A percentile compares a stretch with the other conserved stretches of the same genome.
phyloP scores from a whole-genome alignment of 768 basidiomycete species.

The Brasilioporus rufonigricans region DNA sequence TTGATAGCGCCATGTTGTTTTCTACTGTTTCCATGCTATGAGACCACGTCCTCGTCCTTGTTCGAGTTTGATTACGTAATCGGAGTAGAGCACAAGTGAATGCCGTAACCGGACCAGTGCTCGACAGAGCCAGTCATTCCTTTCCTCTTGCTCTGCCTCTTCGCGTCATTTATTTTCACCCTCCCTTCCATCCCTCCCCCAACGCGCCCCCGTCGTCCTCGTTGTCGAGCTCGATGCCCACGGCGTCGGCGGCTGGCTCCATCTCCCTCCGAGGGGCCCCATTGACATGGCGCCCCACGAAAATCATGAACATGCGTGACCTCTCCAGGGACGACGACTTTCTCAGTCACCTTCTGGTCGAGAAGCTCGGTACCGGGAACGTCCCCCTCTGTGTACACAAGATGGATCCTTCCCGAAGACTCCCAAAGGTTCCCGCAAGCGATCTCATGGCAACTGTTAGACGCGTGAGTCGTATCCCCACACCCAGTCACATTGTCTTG shows the following conservation, averaged over 20 bases:
- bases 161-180: slow-evolving; percentile 32
- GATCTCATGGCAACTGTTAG: slow-evolving; percentile 70
- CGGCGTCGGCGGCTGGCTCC: slow-evolving; percentile 26
- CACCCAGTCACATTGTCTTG: slow-evolving; percentile 26
- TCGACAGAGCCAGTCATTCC: slow-evolving; percentile 14
- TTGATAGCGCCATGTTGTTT: background rate
- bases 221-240: slow-evolving; percentile 32
- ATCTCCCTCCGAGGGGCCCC: slow-evolving; percentile 22
- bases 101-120: slow-evolving; percentile 35
- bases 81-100: background rate
- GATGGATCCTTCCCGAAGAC: slow-evolving; percentile 75
- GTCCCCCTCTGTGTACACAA: slow-evolving; percentile 87
- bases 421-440: slow-evolving; percentile 71
- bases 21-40: slow-evolving; percentile 1
- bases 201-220: slow-evolving; percentile 25
- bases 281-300: slow-evolving; percentile 74
- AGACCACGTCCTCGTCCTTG: slow-evolving; percentile 1
- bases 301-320: slow-evolving; percentile 90
- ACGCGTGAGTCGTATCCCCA: slow-evolving; percentile 56
- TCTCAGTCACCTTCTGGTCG: slow-evolving; percentile 83
- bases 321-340: slow-evolving; percentile 90
- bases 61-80: slow-evolving; percentile 22
- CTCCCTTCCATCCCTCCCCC: slow-evolving; percentile 6
- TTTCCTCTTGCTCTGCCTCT: slow-evolving; percentile 28
- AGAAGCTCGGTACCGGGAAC: slow-evolving; percentile 78